These are phyloP conservation scores for Pterocarpus santalinus DNA, from an alignment of 306 rosid genomes.

Conservation along the genomic window DNA sequence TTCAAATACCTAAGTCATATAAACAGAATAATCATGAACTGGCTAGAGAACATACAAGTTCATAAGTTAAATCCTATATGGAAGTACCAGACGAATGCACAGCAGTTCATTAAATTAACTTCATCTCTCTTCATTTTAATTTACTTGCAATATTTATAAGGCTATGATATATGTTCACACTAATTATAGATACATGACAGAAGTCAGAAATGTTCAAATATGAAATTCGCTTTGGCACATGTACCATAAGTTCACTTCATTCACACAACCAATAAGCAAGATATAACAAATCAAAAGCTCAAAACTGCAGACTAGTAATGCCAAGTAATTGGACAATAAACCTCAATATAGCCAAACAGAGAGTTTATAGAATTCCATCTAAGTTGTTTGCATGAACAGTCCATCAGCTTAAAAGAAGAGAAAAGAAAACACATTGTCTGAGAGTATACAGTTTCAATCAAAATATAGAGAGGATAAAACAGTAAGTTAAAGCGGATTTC, in stretches of 20 bases:
- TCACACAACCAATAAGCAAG: not conserved
- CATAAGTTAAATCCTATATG: conserved; percentile 24
- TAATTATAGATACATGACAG: not conserved
- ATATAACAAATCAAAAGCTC: conserved; percentile 26
- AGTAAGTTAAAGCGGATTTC: not conserved
- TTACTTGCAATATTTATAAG: not conserved
- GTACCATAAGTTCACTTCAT: conserved; percentile 7
- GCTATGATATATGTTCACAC: not conserved
- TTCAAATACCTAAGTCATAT: conserved; percentile 71
- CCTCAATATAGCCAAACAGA: not conserved
- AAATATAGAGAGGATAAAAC: conserved; percentile 15
- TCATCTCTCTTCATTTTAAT: conserved; percentile 1
- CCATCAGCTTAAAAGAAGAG: not conserved
- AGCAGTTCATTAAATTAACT: not conserved
- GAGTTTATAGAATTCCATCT: not conserved
- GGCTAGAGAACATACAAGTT: conserved; percentile 30
- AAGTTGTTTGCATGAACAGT: not conserved
- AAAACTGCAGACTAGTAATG: not conserved
- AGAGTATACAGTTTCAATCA: conserved; percentile 23
- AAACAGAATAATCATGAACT: conserved; percentile 37
- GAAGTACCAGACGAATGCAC: conserved; percentile 30
- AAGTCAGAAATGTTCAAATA: conserved; percentile 11
- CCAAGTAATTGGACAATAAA: conserved; percentile 20
- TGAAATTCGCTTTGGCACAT: conserved; percentile 13
- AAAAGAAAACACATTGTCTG: not conserved